Percentiles rank a stretch among this genome's conserved stretches.
phyloP scores from a whole-genome alignment of 306 rosid species.

The Medicago ruthenica region DNA sequence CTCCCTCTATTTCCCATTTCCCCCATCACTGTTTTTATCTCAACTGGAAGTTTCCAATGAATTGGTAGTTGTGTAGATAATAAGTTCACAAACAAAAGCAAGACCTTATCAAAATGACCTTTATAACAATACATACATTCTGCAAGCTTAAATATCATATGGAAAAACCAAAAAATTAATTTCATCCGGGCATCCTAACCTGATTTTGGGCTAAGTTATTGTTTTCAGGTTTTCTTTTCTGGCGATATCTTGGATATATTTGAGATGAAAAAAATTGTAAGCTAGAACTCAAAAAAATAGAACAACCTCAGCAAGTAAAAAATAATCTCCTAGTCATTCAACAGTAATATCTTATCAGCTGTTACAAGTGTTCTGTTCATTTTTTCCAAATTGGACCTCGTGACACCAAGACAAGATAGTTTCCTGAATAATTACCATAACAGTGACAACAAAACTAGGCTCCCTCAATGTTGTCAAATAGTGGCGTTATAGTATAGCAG shows the following conservation, averaged over 20 bases:
- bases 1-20: constrained; percentile 17
- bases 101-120: constrained; percentile 25
- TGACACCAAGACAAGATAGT: not conserved
- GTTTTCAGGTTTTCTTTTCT: not conserved
- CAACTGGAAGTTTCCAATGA: constrained; percentile 2
- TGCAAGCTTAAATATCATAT: constrained; percentile 1
- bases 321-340: not conserved
- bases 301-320: not conserved
- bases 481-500: not conserved
- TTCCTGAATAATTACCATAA: constrained; percentile 9
- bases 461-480: not conserved
- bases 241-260: not conserved
- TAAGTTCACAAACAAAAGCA: constrained; percentile 22
- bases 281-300: not conserved
- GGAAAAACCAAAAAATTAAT: constrained; percentile 9
- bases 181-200: not conserved
- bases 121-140: not conserved
- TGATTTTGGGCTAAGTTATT: constrained; percentile 11
- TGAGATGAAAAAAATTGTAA: not conserved
- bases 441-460: not conserved
- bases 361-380: constrained; percentile 25
- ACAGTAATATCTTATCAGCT: not conserved
- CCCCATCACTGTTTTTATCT: not conserved
- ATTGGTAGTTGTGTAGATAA: constrained; percentile 1
- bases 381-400: constrained; percentile 15